A percentile compares a stretch with the other conserved stretches of the same genome.
Evolutionary conservation across 108 stramenopile species (phyloP).

Genomic region (Aurantiochytrium sp.): DNA sequence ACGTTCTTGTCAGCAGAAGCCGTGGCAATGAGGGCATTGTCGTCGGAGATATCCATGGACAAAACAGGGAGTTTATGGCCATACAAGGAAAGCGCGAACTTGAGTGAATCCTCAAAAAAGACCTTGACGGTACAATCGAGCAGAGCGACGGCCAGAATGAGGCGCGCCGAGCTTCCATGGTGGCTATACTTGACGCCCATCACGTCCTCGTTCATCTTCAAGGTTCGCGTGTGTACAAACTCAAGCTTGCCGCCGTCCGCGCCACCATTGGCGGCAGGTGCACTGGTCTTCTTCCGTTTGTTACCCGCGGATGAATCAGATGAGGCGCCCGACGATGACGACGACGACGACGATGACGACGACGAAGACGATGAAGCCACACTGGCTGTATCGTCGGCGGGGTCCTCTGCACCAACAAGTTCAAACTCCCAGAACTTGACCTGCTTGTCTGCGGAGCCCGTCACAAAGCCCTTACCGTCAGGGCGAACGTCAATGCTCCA

Average conservation of each 20-base stretch:
- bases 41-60: constrained; percentile 82
- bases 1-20: constrained; percentile 94
- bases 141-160: constrained; percentile 67
- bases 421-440: constrained; percentile 91
- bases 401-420: background rate
- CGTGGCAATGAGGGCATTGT: constrained; percentile 83
- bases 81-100: constrained; percentile 90
- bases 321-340: background rate
- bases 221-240: constrained; percentile 75
- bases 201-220: constrained; percentile 88
- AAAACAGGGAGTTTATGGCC: constrained; percentile 95
- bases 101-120: constrained; percentile 94
- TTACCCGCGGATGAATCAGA: background rate
- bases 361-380: background rate
- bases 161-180: constrained; percentile 59
- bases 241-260: background rate
- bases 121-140: constrained; percentile 92
- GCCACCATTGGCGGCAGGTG: no score
- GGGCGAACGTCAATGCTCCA: constrained; percentile 70
- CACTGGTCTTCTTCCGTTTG: no score
- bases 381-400: background rate
- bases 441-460: constrained; percentile 82
- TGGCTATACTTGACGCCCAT: constrained; percentile 70
- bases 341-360: background rate
- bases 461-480: constrained; percentile 54